phyloP scores from a whole-genome alignment of 768 basidiomycete species.

The Tricholoma matsutake region DNA sequence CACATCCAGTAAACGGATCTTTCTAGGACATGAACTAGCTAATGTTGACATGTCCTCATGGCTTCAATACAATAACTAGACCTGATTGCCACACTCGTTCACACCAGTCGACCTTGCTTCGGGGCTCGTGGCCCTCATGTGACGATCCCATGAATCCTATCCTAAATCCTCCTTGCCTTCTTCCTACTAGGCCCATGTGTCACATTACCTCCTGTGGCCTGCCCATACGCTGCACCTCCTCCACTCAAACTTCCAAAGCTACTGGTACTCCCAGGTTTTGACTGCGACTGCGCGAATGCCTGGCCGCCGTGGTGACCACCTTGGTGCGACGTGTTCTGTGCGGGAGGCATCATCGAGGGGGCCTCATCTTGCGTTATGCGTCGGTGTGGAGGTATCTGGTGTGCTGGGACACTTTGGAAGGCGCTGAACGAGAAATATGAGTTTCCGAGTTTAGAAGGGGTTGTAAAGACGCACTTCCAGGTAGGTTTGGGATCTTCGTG shows the following conservation, averaged over 20 bases:
- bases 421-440: slow-evolving; percentile 46
- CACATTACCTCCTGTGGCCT: slow-evolving; percentile 32
- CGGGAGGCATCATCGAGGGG: slow-evolving; percentile 77
- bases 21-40: too few species aligned
- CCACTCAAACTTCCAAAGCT: slow-evolving; percentile 66
- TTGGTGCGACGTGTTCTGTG: slow-evolving; percentile 41
- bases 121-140: too few species aligned
- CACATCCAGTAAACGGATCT: too few species aligned
- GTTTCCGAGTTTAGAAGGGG: neutral
- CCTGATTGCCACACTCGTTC: too few species aligned
- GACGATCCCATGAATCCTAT: neutral
- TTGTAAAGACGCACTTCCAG: slow-evolving; percentile 61
- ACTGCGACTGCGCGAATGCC: slow-evolving; percentile 50
- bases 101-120: too few species aligned
- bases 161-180: slow-evolving; percentile 54
- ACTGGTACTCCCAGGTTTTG: slow-evolving; percentile 56
- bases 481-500: slow-evolving; percentile 85
- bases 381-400: slow-evolving; percentile 79
- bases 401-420: slow-evolving; percentile 60
- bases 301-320: slow-evolving; percentile 27
- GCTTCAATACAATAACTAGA: too few species aligned
- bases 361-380: slow-evolving; percentile 93
- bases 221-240: slow-evolving; percentile 29
- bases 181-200: slow-evolving; percentile 45
- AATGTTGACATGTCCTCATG: too few species aligned